Base-by-base conservation (phyloP, 208 protist species). In the Trypanosoma melophagium region DNA sequence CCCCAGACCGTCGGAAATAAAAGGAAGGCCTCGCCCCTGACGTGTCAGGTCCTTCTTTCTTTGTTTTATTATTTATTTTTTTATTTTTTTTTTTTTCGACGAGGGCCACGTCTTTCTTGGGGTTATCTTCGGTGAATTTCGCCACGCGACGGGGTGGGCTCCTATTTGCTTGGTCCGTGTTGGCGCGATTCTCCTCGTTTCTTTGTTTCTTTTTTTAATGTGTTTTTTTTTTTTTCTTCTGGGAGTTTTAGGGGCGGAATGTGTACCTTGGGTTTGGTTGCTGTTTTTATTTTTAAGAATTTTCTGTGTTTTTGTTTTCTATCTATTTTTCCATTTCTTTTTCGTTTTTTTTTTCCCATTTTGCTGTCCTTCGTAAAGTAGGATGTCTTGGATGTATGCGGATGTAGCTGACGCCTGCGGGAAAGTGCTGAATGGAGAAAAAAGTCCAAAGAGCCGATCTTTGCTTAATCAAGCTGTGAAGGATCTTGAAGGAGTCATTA, bases 341-440 rank as follows among this genome's bases (percentile, higher is more conserved):
- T 52, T 21, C n/a, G 60, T 72, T 60, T 64, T 69, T n/a, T 64
- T 31, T 67, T 72, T 60, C 21, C 17, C 28, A 44, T 13, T 66
- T 57, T 19, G 7, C 49, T 69, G 5, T 64, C 14, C 13, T 49
- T n/a, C n/a, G n/a, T 2, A 5, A 13, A 54, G 4, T 7, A 53
- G 44, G 2, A 57, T 63, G 44, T 35, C 19, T 2, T 44, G 17
- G 9, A 53, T 16, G 42, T 71, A 58, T 57, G 69, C 80, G 13
- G 81, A 86, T 42, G 38, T 92, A 38, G 42, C 71, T 7, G 71
- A 65, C 14, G 74, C 65, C 14, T 83, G 82, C 50, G 67, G 70
- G 59, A 74, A 70, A 19, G 69, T 77, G 9, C 52, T 84, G 5
- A 61, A 60, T n/a, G 86, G 89, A 55, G 74, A 78, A 62, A 84